Evolutionary conservation across 257 asterid species (phyloP).

Genomic region (Echium plantagineum): DNA sequence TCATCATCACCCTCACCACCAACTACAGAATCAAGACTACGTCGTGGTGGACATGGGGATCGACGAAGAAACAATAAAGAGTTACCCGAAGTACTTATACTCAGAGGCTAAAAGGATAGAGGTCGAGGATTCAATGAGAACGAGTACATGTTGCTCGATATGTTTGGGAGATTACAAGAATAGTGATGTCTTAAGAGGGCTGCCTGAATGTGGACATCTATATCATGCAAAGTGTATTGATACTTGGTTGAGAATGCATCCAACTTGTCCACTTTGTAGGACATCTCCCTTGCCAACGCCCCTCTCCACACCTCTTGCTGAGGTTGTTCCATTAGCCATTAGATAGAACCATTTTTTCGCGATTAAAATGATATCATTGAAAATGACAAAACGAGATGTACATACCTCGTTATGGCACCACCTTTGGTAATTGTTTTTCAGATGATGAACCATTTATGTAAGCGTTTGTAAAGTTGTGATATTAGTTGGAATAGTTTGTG

Average conservation of each 20-base stretch:
- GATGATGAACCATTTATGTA: not conserved
- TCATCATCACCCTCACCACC: not conserved
- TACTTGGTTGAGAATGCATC: slow-evolving; percentile 20
- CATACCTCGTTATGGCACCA: too few species aligned
- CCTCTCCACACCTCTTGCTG: not conserved
- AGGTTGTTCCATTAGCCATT: not conserved
- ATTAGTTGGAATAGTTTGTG: not conserved
- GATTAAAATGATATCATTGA: not conserved
- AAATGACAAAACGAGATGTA: too few species aligned
- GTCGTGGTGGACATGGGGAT: slow-evolving; percentile 36
- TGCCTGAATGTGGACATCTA: slow-evolving; percentile 21
- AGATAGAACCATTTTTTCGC: not conserved
- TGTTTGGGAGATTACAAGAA: slow-evolving; percentile 19
- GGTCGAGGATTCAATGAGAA: not conserved
- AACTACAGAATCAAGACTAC: not conserved
- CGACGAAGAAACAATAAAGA: slow-evolving; percentile 56
- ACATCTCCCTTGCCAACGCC: slow-evolving; percentile 8
- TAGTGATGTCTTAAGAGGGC: slow-evolving; percentile 8
- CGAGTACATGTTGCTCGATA: slow-evolving; percentile 15
- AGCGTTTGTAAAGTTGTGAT: not conserved
- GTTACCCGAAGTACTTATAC: slow-evolving; percentile 57
- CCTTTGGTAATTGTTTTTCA: not conserved
- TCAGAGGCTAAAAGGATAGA: slow-evolving; percentile 38
- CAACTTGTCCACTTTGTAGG: slow-evolving; percentile 24
- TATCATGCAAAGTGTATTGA: slow-evolving; percentile 20